Evolutionary conservation across 495 filamentous ascomycete species (phyloP).

Genomic region (Neurospora sp.): DNA sequence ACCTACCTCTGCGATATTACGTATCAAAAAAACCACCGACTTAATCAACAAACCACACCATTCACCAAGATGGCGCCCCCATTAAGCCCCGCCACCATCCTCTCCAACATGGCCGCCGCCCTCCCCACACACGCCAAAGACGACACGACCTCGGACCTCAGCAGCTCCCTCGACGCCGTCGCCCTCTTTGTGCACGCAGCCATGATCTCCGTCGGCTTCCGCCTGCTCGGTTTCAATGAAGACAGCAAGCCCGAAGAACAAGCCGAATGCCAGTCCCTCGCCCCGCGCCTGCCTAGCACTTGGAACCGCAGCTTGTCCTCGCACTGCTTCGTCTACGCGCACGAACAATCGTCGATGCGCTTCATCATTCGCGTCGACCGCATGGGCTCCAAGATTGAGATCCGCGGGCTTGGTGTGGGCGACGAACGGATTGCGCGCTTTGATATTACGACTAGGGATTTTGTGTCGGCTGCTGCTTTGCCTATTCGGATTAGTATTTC

Average conservation of each 20-base stretch:
- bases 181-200: constrained; percentile 78
- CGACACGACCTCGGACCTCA: constrained; percentile 50
- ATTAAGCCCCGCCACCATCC: constrained; percentile 32
- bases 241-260: constrained; percentile 37
- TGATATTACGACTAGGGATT: constrained; percentile 68
- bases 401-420: constrained; percentile 66
- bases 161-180: constrained; percentile 72
- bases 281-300: constrained; percentile 56
- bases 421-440: constrained; percentile 73
- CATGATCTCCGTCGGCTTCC: constrained; percentile 72
- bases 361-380: constrained; percentile 76
- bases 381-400: constrained; percentile 71
- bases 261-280: constrained; percentile 27
- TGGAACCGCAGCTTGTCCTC: constrained; percentile 64
- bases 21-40: background rate
- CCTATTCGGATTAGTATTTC: constrained; percentile 36
- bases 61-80: constrained; percentile 12
- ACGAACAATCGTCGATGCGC: constrained; percentile 77
- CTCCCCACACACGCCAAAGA: constrained; percentile 40
- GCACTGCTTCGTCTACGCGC: constrained; percentile 79
- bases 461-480: constrained; percentile 44
- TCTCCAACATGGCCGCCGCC: constrained; percentile 48
- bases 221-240: constrained; percentile 73
- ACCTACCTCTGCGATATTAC: background rate
- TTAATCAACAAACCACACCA: background rate